Evolutionary conservation across 106 monocot species (phyloP).

Genomic region (Dendrobium officinale): DNA sequence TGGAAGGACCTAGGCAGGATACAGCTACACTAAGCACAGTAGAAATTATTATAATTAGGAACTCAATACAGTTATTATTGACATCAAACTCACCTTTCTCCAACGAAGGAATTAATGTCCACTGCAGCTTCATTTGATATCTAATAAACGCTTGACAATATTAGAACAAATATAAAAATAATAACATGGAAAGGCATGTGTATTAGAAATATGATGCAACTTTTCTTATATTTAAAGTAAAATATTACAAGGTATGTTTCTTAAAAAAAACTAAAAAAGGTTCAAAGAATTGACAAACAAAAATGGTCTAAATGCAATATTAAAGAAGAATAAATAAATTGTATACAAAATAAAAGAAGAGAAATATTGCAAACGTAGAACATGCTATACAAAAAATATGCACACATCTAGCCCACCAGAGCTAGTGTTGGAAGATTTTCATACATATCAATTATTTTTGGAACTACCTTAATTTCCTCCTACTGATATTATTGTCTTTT

Average conservation of each 20-base stretch:
- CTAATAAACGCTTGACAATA: constrained; percentile 22
- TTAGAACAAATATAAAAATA: constrained; percentile 10
- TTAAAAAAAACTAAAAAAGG: not conserved
- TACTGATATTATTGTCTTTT: no score
- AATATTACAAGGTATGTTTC: not conserved
- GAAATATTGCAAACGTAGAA: not conserved
- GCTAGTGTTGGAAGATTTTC: no score
- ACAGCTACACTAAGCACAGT: not conserved
- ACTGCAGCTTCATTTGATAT: constrained; percentile 76
- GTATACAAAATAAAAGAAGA: not conserved
- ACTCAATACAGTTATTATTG: not conserved
- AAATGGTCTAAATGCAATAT: not conserved
- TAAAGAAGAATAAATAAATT: not conserved
- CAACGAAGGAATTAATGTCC: constrained; percentile 63
- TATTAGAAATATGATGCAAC: not conserved
- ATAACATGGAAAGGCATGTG: not conserved
- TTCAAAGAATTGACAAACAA: not conserved
- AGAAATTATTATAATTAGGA: not conserved
- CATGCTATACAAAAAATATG: not conserved
- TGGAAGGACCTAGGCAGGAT: no score
- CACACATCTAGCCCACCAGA: not conserved
- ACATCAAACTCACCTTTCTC: constrained; percentile 53
- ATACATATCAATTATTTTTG: no score
- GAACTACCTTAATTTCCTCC: no score
- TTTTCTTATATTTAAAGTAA: not conserved